Conservation (phyloP, 305 asterid species). For the Stenogyne calaminthoides region DNA sequence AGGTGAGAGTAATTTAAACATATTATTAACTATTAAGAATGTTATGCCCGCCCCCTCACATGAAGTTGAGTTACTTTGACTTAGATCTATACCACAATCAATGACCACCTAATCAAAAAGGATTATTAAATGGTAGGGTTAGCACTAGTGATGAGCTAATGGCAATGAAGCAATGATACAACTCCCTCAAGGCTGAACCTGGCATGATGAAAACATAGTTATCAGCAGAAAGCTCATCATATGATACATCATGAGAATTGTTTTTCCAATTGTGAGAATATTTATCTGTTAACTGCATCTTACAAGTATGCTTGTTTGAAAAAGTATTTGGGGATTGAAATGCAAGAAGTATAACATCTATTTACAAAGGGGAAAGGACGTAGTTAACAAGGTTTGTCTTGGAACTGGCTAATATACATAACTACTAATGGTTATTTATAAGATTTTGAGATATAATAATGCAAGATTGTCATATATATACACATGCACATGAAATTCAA, state of each 20-base stretch:
- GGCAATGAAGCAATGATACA: neutral
- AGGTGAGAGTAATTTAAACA: neutral
- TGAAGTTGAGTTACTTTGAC: neutral
- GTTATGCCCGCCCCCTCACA: neutral
- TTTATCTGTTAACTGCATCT: neutral
- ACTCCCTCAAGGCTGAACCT: neutral
- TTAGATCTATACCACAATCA: neutral
- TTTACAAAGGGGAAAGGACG: conserved; percentile 14
- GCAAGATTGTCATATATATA: neutral
- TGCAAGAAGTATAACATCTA: conserved; percentile 13
- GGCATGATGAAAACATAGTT: conserved; percentile 1
- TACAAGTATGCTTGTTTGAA: neutral
- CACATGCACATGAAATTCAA: neutral
- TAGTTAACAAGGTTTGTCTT: conserved; percentile 9
- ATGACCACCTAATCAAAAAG: neutral
- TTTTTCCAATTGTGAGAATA: neutral
- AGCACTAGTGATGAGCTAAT: neutral
- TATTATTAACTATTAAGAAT: neutral
- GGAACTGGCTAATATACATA: conserved; percentile 3
- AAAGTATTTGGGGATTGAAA: neutral
- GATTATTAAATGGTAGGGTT: neutral
- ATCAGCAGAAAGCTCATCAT: conserved; percentile 20
- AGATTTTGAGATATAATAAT: conserved; percentile 8
- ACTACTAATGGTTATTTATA: neutral
- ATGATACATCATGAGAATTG: conserved; percentile 23